Conservation (phyloP, 257 asterid species). For the Handroanthus guayacan region DNA sequence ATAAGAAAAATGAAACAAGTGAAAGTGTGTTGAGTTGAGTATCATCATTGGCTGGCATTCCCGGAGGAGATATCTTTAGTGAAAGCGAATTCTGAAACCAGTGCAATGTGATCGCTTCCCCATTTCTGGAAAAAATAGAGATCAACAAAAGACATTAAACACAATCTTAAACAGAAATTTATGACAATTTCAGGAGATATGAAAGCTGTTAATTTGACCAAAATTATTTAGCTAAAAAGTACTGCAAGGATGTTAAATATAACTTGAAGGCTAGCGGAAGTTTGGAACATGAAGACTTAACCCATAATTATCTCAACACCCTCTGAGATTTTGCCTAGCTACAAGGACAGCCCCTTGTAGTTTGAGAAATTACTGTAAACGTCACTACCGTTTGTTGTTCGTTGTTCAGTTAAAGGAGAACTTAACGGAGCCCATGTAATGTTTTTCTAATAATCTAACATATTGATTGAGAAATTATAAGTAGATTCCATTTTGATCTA, state of each 20-base stretch:
- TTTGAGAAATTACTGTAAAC: too few relatives aligned
- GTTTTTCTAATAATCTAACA: too few relatives aligned
- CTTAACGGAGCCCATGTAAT: too few relatives aligned
- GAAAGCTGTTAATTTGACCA: background rate
- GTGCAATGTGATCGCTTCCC: constrained; percentile 98
- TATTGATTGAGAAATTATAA: too few relatives aligned
- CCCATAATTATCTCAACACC: too few relatives aligned
- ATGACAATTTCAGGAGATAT: background rate
- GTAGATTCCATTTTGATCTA: too few relatives aligned
- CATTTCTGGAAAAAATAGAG: constrained; percentile 73
- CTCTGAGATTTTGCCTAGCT: too few relatives aligned
- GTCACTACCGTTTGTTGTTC: too few relatives aligned
- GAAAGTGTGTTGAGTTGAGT: background rate
- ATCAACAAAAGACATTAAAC: constrained; percentile 19
- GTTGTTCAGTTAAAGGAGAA: too few relatives aligned
- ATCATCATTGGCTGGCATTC: constrained; percentile 38
- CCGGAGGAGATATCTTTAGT: constrained; percentile 43
- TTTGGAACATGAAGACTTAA: background rate
- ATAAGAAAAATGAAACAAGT: background rate
- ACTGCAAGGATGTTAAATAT: background rate
- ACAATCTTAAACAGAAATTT: background rate
- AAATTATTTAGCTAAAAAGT: background rate
- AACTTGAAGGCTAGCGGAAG: background rate
- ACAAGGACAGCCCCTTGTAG: too few relatives aligned
- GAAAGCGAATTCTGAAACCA: constrained; percentile 89